These are phyloP conservation scores for Camellia oleifera DNA, from an alignment of 179 eudicot species.

Conservation along the genomic window DNA sequence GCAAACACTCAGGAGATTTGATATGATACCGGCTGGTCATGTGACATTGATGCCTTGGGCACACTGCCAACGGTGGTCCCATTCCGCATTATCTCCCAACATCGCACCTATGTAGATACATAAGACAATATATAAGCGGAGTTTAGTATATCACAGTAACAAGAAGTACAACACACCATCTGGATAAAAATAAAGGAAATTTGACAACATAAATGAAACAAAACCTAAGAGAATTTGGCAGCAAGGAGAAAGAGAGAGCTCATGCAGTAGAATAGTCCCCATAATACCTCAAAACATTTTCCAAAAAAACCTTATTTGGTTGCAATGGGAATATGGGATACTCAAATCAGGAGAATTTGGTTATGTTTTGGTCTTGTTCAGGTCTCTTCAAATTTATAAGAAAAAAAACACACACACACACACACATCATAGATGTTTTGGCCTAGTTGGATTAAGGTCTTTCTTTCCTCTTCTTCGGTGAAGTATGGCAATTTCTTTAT, in stretches of 20 bases:
- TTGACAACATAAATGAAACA: background rate
- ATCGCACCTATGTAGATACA: slow-evolving; percentile 56
- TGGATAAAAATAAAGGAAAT: background rate
- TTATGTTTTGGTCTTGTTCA: background rate
- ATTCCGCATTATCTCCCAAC: slow-evolving; percentile 77
- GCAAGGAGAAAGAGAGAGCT: background rate
- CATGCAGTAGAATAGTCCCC: background rate
- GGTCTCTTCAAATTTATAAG: background rate
- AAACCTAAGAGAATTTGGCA: background rate
- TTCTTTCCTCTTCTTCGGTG: background rate
- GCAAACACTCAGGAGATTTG: background rate
- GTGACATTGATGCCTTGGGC: slow-evolving; percentile 75
- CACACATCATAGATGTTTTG: background rate
- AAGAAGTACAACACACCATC: background rate
- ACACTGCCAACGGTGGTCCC: slow-evolving; percentile 52
- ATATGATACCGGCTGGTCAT: slow-evolving; percentile 77
- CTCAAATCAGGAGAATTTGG: background rate
- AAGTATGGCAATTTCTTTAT: too few species aligned
- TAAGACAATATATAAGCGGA: background rate
- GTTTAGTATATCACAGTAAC: background rate
- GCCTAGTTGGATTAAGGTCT: background rate
- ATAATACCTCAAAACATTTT: background rate
- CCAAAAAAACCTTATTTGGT: background rate
- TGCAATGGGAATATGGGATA: background rate
- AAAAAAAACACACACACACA: background rate